Conservation (phyloP, 176 grass and related monocot genomes). For the Cenchrus purpureus region DNA sequence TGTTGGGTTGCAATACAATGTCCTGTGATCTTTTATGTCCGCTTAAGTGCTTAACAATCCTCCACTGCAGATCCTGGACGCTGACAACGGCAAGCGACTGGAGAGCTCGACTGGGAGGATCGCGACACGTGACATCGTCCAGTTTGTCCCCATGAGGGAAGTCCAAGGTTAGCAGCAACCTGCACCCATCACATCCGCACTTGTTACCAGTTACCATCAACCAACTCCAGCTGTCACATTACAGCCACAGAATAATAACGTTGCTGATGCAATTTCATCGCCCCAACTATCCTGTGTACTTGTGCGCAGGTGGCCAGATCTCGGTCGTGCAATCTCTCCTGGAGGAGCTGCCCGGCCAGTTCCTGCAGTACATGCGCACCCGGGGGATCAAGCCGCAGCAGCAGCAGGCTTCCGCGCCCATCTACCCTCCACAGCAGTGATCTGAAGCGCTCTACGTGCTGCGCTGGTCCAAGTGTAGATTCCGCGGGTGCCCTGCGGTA, state of each 20-base stretch:
- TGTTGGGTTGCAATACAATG: neutral
- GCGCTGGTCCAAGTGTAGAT: slow-evolving; percentile 29
- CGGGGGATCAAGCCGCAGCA: slow-evolving; percentile 66
- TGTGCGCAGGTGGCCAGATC: slow-evolving; percentile 57
- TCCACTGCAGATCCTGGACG: slow-evolving; percentile 73
- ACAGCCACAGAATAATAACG: too few relatives aligned
- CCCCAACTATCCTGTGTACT: neutral
- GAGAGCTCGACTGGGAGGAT: slow-evolving; percentile 87
- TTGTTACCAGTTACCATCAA: neutral
- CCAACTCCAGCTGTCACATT: neutral
- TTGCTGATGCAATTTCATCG: neutral
- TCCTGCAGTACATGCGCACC: slow-evolving; percentile 76
- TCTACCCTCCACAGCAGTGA: slow-evolving; percentile 36
- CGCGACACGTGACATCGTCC: slow-evolving; percentile 86
- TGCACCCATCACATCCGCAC: neutral
- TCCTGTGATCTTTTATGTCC: neutral
- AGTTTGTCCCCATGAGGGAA: slow-evolving; percentile 91
- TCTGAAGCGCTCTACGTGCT: neutral
- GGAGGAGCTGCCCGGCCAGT: slow-evolving; percentile 90
- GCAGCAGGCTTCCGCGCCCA: neutral
- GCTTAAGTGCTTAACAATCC: neutral
- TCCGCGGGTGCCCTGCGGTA: slow-evolving; percentile 1
- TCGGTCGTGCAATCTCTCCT: slow-evolving; percentile 90
- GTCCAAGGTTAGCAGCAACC: slow-evolving; percentile 60
- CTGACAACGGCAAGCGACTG: slow-evolving; percentile 73